A percentile compares a stretch with the other conserved stretches of the same genome.
phyloP scores from a whole-genome alignment of 176 grass and related monocot species.

The Sorghum bicolor region DNA sequence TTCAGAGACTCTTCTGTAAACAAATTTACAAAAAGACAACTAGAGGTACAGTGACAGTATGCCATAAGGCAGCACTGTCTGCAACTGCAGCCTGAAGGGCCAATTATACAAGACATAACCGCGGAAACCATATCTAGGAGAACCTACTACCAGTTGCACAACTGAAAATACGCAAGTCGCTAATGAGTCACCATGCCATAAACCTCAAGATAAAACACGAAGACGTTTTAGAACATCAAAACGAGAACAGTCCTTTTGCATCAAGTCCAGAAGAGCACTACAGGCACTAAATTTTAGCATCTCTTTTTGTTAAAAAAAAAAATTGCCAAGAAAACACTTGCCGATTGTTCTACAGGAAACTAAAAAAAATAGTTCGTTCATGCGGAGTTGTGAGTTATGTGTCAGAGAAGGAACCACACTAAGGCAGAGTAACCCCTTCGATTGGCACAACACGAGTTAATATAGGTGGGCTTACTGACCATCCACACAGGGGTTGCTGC shows the following conservation, averaged over 20 bases:
- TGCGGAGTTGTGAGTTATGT: conserved; percentile 24
- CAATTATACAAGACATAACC: not conserved
- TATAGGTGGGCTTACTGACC: conserved; percentile 60
- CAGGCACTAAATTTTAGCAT: not conserved
- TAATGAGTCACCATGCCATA: not conserved
- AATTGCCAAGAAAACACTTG: not conserved
- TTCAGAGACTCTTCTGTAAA: not conserved
- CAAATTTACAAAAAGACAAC: not conserved
- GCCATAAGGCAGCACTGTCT: not conserved
- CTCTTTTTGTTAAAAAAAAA: fast-evolving
- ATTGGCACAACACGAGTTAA: conserved; percentile 32
- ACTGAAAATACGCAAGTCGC: not conserved
- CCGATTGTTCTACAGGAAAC: not conserved
- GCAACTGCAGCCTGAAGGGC: not conserved
- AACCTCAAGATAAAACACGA: not conserved
- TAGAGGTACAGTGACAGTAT: not conserved
- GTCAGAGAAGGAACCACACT: conserved; percentile 11
- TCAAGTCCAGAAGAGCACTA: not conserved
- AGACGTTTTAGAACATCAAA: not conserved
- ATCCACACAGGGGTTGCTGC: conserved; percentile 47
- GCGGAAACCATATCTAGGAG: conserved; percentile 1
- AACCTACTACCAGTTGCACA: conserved; percentile 22
- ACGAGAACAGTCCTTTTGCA: not conserved
- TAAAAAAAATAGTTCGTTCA: not conserved
- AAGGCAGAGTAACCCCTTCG: conserved; percentile 11